A percentile compares a stretch with the other conserved stretches of the same genome.
Evolutionary conservation across 2,329 filamentous ascomycete genomes (phyloP).

Genomic region (Colletotrichum cuscutae): DNA sequence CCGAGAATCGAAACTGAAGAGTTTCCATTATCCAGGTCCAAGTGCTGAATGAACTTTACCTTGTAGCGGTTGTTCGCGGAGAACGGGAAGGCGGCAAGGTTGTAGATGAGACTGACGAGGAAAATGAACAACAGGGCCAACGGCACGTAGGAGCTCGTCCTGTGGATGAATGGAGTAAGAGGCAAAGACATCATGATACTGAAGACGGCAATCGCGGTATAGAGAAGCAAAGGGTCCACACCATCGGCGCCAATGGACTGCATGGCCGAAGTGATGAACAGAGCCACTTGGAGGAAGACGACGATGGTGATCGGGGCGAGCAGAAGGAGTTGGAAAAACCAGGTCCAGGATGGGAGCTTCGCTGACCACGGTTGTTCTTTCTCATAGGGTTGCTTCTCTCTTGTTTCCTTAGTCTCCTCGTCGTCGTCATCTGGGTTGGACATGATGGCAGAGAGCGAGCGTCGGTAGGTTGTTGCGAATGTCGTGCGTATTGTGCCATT

Average conservation of each 20-base stretch:
- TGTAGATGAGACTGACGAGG: constrained; percentile 82
- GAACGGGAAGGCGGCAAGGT: constrained; percentile 89
- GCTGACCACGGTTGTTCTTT: constrained; percentile 89
- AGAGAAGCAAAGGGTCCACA: constrained; percentile 75
- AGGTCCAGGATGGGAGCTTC: constrained; percentile 82
- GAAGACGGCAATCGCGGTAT: constrained; percentile 75
- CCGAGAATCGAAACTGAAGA: constrained; percentile 77
- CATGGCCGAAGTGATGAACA: constrained; percentile 77
- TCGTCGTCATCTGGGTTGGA: not conserved
- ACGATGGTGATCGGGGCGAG: constrained; percentile 82
- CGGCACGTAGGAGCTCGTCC: constrained; percentile 85
- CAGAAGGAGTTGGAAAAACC: constrained; percentile 87
- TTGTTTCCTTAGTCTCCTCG: constrained; percentile 44
- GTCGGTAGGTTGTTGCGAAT: constrained; percentile 66
- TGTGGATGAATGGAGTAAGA: constrained; percentile 84
- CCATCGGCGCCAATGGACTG: constrained; percentile 89
- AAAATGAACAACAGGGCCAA: constrained; percentile 75
- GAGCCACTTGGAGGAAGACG: constrained; percentile 78
- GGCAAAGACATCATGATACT: constrained; percentile 80
- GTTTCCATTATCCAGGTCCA: constrained; percentile 78
- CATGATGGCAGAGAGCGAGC: constrained; percentile 52
- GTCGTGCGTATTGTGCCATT: constrained; percentile 54
- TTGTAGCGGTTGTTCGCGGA: constrained; percentile 83
- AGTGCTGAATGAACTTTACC: constrained; percentile 83
- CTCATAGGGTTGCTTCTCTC: constrained; percentile 59